A percentile compares a stretch with the other conserved stretches of the same genome.
phyloP scores from a whole-genome alignment of 768 basidiomycete species.

The Wakefieldia striispora region DNA sequence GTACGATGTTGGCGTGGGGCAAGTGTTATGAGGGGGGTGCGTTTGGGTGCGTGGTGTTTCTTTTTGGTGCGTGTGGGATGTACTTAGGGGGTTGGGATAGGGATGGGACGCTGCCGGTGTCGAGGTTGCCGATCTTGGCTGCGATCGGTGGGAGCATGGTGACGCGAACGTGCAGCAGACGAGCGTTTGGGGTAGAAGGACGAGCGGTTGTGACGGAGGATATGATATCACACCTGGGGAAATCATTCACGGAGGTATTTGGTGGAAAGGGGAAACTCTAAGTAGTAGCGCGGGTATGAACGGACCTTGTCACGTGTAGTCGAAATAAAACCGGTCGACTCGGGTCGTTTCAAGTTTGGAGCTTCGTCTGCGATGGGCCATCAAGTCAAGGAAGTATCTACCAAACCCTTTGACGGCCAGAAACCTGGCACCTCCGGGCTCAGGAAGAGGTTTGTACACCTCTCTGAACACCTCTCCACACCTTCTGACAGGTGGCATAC shows the following conservation, averaged over 20 bases:
- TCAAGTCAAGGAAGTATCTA: constrained; percentile 64
- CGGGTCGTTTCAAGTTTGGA: neutral
- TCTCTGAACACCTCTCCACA: constrained; percentile 14
- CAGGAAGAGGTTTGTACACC: constrained; percentile 70
- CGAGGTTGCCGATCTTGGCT: constrained; percentile 77
- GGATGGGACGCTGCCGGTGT: constrained; percentile 51
- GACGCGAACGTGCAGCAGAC: constrained; percentile 77
- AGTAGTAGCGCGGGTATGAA: constrained; percentile 20
- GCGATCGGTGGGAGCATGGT: constrained; percentile 86
- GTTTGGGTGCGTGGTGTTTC: constrained; percentile 58
- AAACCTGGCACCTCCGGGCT: constrained; percentile 98
- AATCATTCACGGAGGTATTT: constrained; percentile 73
- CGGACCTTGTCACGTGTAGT: constrained; percentile 24
- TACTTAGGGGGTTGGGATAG: constrained; percentile 34
- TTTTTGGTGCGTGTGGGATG: neutral
- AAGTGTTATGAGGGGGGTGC: constrained; percentile 86
- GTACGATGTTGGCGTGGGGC: constrained; percentile 92
- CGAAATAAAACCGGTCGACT: constrained; percentile 17
- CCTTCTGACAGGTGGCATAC: constrained; percentile 17
- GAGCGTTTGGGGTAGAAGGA: constrained; percentile 74
- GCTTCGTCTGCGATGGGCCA: constrained; percentile 35
- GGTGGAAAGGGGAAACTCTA: constrained; percentile 47
- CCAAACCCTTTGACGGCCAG: constrained; percentile 89
- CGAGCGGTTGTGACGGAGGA: constrained; percentile 82
- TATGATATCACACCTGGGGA: constrained; percentile 63